These are phyloP conservation scores for Inosperma sp. DNA, from an alignment of 768 basidiomycete species.

Conservation along the genomic window DNA sequence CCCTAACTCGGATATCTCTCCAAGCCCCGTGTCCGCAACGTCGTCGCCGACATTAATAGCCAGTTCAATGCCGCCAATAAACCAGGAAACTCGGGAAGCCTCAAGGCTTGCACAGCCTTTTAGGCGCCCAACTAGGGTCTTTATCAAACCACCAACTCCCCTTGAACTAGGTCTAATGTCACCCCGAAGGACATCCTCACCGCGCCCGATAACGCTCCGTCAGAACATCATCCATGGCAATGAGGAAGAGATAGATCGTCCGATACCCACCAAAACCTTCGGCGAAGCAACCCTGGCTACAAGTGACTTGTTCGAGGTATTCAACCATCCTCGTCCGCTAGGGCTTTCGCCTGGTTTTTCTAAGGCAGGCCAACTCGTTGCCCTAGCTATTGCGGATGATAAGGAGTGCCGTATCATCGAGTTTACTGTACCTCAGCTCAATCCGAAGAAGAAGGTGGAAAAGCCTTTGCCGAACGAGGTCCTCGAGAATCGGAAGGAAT, in stretches of 20 bases:
- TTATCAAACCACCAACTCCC: not conserved
- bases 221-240: constrained; percentile 32
- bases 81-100: too few relatives aligned
- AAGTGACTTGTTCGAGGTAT: constrained; percentile 24
- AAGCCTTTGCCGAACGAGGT: too few relatives aligned
- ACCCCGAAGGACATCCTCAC: not conserved
- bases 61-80: too few relatives aligned
- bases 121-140: too few relatives aligned
- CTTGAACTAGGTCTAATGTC: too few relatives aligned
- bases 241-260: constrained; percentile 17
- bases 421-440: constrained; percentile 20
- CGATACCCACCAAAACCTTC: constrained; percentile 22
- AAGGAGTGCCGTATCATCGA: constrained; percentile 34
- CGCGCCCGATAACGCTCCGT: constrained; percentile 1
- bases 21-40: too few relatives aligned
- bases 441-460: constrained; percentile 15
- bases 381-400: constrained; percentile 44
- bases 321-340: constrained; percentile 37
- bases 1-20: too few relatives aligned
- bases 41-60: too few relatives aligned
- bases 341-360: constrained; percentile 52
- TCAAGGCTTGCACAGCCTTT: too few relatives aligned
- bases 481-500: constrained; percentile 23
- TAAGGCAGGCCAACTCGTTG: constrained; percentile 36
- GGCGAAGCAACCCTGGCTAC: constrained; percentile 22